Conservation (phyloP, 208 protist species). For the Leptomonas pyrrhocoris region DNA sequence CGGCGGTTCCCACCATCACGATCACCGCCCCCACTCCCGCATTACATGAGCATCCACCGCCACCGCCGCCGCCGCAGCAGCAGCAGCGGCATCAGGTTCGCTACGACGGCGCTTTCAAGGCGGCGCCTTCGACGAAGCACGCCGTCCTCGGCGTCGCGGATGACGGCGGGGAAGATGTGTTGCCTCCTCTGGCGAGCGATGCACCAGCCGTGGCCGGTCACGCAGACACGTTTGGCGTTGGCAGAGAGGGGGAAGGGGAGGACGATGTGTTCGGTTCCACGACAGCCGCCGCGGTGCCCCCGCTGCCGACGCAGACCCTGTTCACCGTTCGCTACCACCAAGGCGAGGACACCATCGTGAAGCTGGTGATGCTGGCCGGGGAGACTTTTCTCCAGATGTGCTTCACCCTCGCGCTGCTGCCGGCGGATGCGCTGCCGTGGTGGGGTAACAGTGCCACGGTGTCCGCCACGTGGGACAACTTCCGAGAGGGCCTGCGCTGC, state of each 20-base stretch:
- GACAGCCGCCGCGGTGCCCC: constrained; percentile 11
- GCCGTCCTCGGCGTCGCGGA: too few relatives aligned
- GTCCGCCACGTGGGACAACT: constrained; percentile 63
- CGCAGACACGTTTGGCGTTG: background rate
- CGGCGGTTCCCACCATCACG: background rate
- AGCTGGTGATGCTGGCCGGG: constrained; percentile 78
- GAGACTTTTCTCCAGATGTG: constrained; percentile 68
- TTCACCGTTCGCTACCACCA: constrained; percentile 53
- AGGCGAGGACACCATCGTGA: constrained; percentile 79
- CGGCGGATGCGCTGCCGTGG: constrained; percentile 80
- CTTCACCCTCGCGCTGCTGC: constrained; percentile 67
- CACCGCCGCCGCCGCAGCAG: background rate
- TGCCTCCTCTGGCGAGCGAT: too few relatives aligned
- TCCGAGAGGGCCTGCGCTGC: constrained; percentile 61
- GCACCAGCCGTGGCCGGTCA: too few relatives aligned
- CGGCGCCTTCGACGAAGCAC: too few relatives aligned
- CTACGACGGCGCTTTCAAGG: background rate
- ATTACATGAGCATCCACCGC: background rate
- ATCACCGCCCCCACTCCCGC: constrained; percentile 3
- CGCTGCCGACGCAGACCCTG: constrained; percentile 30
- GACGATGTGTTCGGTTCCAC: constrained; percentile 12
- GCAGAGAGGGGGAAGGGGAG: constrained; percentile 18
- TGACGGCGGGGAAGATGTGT: background rate
- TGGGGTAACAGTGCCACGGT: constrained; percentile 73
- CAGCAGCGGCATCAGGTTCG: background rate